Evolutionary conservation across 1,284 basidiomycete genomes (phyloP).

Genomic region (Apiotrichum porosum): DNA sequence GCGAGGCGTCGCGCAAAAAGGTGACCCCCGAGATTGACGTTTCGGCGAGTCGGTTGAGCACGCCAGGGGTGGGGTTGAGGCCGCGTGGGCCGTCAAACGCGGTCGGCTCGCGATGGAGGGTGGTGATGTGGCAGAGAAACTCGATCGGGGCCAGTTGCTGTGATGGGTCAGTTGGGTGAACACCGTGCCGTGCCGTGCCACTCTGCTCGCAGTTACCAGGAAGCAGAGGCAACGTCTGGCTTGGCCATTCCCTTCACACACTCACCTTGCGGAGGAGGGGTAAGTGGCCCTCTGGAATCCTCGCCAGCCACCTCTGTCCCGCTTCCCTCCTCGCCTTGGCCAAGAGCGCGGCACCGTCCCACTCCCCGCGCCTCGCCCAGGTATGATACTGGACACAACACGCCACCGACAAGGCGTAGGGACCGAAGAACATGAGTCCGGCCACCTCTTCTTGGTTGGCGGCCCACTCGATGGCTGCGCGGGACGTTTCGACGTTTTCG

Average conservation of each 20-base stretch:
- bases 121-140: constrained; percentile 15
- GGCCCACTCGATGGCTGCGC: constrained; percentile 22
- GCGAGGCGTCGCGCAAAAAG: constrained; percentile 23
- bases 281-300: constrained; percentile 13
- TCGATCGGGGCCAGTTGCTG: constrained; percentile 19
- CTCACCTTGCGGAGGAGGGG: constrained; percentile 17
- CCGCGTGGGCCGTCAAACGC: constrained; percentile 20
- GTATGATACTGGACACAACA: constrained; percentile 20
- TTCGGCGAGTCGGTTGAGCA: constrained; percentile 27
- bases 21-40: constrained; percentile 25
- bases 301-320: constrained; percentile 16
- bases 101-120: constrained; percentile 2
- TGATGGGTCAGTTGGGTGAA: constrained; percentile 1
- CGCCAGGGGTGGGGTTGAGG: constrained; percentile 29
- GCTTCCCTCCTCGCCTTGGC: constrained; percentile 19
- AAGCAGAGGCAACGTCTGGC: too few relatives aligned
- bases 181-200: too few relatives aligned
- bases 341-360: constrained; percentile 26
- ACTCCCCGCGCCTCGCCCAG: constrained; percentile 27
- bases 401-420: constrained; percentile 21
- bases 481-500: constrained; percentile 14
- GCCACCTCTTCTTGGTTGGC: constrained; percentile 21
- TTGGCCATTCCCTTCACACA: too few relatives aligned
- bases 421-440: constrained; percentile 22
- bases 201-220: too few relatives aligned